Evolutionary conservation across 2,329 filamentous ascomycete species (phyloP).

Genomic region (Cercospora sp.): DNA sequence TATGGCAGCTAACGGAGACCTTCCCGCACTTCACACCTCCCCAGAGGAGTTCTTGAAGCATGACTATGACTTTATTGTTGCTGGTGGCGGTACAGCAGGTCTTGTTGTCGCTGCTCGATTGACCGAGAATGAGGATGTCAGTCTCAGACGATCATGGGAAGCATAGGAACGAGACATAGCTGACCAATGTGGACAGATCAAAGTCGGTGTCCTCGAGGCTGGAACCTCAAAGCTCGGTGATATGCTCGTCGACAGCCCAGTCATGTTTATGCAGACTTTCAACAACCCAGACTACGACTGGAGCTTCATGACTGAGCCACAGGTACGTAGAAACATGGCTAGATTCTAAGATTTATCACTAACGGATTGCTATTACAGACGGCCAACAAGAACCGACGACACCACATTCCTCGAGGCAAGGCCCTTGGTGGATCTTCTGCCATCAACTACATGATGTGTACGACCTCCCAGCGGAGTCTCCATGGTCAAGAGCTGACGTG

Average conservation of each 20-base stretch:
- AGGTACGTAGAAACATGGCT: constrained; percentile 7
- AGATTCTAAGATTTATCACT: neutral
- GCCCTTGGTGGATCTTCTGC: constrained; percentile 44
- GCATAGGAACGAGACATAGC: constrained; percentile 6
- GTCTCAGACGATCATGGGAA: constrained; percentile 15
- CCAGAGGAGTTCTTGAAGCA: constrained; percentile 33
- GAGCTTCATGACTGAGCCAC: constrained; percentile 29
- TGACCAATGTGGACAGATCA: neutral
- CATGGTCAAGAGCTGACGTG: neutral
- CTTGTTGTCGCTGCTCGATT: constrained; percentile 36
- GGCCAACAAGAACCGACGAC: constrained; percentile 25
- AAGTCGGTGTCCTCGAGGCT: constrained; percentile 36
- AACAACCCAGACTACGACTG: constrained; percentile 33
- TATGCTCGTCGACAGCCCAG: constrained; percentile 30
- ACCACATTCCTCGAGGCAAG: constrained; percentile 38
- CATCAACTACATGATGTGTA: constrained; percentile 41
- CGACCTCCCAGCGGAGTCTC: neutral
- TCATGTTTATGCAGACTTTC: constrained; percentile 31
- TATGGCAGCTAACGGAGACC: constrained; percentile 29
- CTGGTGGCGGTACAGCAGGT: constrained; percentile 38
- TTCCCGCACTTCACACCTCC: constrained; percentile 31
- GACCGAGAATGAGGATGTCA: constrained; percentile 36
- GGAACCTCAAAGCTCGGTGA: constrained; percentile 33
- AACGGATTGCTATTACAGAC: constrained; percentile 5
- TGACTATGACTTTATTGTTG: constrained; percentile 35